A percentile compares a stretch with the other conserved stretches of the same genome.
phyloP scores from a whole-genome alignment of 257 asterid species.

The Nicotiana sylvestris region DNA sequence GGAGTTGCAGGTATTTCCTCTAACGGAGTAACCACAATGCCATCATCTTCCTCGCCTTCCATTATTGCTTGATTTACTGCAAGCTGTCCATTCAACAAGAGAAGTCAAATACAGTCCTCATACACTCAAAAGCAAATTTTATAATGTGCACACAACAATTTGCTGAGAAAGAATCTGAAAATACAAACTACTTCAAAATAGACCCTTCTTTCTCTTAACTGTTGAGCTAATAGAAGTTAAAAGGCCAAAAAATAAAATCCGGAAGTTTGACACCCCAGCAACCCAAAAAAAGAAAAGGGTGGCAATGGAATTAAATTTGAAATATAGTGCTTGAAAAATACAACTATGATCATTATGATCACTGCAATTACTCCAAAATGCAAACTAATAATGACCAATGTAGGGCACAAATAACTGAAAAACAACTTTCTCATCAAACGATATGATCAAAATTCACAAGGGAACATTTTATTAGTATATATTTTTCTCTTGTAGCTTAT shows the following conservation, averaged over 20 bases:
- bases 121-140: background rate
- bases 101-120: slow-evolving; percentile 3
- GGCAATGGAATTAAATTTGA: background rate
- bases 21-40: slow-evolving; percentile 19
- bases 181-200: background rate
- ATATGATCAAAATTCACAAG: background rate
- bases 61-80: slow-evolving; percentile 45
- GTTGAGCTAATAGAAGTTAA: background rate
- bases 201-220: background rate
- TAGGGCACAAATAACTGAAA: background rate
- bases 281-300: background rate
- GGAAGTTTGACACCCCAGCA: background rate
- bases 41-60: slow-evolving; percentile 45
- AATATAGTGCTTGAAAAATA: background rate
- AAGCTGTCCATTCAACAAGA: slow-evolving; percentile 31
- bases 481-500: background rate
- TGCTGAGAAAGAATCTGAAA: background rate
- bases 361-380: background rate
- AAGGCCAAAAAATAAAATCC: background rate
- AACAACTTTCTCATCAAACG: background rate
- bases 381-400: background rate
- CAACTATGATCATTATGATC: background rate
- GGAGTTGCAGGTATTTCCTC: slow-evolving; percentile 41
- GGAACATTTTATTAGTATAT: background rate
- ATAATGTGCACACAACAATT: background rate